A percentile compares a stretch with the other conserved stretches of the same genome.
Evolutionary conservation across 495 filamentous ascomycete species (phyloP).

Genomic region (Cudoniella acicularis): DNA sequence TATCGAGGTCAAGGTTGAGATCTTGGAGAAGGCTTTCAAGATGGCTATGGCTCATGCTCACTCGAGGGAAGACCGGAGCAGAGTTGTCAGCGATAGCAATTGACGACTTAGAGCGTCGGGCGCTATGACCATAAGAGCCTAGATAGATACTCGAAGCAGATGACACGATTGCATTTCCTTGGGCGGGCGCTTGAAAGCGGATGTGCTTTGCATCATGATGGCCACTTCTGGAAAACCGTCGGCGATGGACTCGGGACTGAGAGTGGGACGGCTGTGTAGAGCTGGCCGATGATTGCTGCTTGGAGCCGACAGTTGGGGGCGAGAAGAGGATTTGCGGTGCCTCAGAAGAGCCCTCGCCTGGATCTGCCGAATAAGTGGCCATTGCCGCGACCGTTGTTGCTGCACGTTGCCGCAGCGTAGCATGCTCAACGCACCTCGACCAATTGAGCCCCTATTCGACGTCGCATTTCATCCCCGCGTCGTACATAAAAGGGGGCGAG

Average conservation of each 20-base stretch:
- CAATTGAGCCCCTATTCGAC: background rate
- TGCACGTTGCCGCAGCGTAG: background rate
- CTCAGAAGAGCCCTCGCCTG: background rate
- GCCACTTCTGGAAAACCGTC: constrained; percentile 10
- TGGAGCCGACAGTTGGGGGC: constrained; percentile 5
- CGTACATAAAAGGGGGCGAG: background rate
- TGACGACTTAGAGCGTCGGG: constrained; percentile 10
- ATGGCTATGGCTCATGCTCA: constrained; percentile 31
- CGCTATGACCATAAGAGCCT: constrained; percentile 28
- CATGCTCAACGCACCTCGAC: background rate
- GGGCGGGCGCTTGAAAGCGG: constrained; percentile 6
- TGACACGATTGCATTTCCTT: constrained; percentile 13
- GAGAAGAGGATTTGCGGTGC: constrained; percentile 8
- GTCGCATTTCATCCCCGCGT: background rate
- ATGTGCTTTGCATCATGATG: constrained; percentile 18
- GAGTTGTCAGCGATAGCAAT: constrained; percentile 14
- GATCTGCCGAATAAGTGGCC: constrained; percentile 5
- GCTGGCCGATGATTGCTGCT: background rate
- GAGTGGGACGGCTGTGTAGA: background rate
- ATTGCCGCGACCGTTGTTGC: constrained; percentile 1
- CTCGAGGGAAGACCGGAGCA: constrained; percentile 25
- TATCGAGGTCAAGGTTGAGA: constrained; percentile 38
- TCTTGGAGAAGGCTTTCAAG: constrained; percentile 35
- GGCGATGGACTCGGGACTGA: constrained; percentile 5
- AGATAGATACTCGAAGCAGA: constrained; percentile 27